These are phyloP conservation scores for Obelidium mucronatum DNA, from an alignment of 192 early-diverging fungal genomes.

Conservation along the genomic window DNA sequence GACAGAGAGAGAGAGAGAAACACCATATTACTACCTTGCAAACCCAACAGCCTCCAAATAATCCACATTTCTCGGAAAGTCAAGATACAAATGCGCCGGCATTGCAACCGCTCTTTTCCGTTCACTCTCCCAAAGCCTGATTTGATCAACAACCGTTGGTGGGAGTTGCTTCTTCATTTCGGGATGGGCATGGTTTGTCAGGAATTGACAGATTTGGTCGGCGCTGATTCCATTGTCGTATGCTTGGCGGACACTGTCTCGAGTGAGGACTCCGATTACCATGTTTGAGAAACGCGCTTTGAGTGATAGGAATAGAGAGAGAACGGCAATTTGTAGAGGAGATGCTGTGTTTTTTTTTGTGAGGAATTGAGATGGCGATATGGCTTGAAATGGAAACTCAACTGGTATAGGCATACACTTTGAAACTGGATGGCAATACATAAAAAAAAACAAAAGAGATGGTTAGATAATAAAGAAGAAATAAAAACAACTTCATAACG, in stretches of 20 bases:
- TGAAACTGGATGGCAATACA: conserved; percentile 29
- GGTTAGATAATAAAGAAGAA: background rate
- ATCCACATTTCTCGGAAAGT: conserved; percentile 74
- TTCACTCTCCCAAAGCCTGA: conserved; percentile 96
- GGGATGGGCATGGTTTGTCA: conserved; percentile 89
- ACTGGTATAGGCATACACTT: conserved; percentile 89
- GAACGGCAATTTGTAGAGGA: conserved; percentile 90
- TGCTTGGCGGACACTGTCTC: conserved; percentile 86
- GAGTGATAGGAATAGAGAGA: conserved; percentile 87
- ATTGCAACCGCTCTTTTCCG: conserved; percentile 65
- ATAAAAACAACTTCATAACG: background rate
- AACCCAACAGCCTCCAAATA: conserved; percentile 80
- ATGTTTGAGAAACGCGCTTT: conserved; percentile 90
- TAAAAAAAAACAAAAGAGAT: background rate
- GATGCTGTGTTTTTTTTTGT: conserved; percentile 60
- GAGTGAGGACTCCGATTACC: conserved; percentile 85
- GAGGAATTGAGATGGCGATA: background rate
- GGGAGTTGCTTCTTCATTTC: conserved; percentile 90
- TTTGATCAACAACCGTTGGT: conserved; percentile 92
- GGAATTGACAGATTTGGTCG: conserved; percentile 79
- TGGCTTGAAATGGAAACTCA: conserved; percentile 27
- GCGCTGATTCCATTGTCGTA: conserved; percentile 89
- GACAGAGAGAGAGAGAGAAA: background rate
- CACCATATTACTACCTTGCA: conserved; percentile 49
- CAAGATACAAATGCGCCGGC: conserved; percentile 74